Percentiles rank a stretch among this genome's conserved stretches.
Evolutionary conservation across 495 filamentous ascomycete genomes (phyloP).

Genomic region (Poronia punctata): DNA sequence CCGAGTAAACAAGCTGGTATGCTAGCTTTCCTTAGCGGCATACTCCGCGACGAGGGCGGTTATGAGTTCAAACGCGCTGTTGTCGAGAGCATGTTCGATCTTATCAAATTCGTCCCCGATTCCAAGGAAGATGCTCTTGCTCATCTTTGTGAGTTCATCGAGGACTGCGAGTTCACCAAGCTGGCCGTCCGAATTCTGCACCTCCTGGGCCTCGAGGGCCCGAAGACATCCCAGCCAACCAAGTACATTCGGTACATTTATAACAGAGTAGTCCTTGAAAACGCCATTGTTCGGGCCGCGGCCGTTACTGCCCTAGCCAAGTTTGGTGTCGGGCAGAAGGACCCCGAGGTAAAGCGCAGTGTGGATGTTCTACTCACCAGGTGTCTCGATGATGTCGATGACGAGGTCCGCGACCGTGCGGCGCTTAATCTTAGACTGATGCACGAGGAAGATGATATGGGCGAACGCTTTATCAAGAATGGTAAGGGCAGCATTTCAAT

Average conservation of each 20-base stretch:
- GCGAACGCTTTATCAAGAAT: conserved; percentile 81
- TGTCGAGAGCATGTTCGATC: conserved; percentile 98
- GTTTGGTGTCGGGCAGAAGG: conserved; percentile 95
- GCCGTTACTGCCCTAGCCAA: conserved; percentile 94
- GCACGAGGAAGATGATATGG: conserved; percentile 75
- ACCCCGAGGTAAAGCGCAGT: conserved; percentile 91
- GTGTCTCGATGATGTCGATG: conserved; percentile 94
- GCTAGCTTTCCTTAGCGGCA: conserved; percentile 91
- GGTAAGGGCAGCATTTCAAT: conserved; percentile 45
- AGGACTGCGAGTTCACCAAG: conserved; percentile 99
- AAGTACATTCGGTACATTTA: conserved; percentile 99
- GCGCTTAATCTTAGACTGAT: conserved; percentile 89
- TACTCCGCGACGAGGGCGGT: conserved; percentile 91
- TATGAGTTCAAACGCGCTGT: conserved; percentile 98
- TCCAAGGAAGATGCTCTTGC: conserved; percentile 96
- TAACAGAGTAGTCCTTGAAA: conserved; percentile 96
- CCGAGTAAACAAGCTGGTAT: conserved; percentile 97
- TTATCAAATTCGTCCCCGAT: conserved; percentile 98
- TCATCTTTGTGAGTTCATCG: conserved; percentile 97
- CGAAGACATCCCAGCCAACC: conserved; percentile 89
- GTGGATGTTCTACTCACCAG: conserved; percentile 87
- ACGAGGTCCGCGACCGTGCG: conserved; percentile 94
- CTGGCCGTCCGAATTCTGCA: conserved; percentile 92
- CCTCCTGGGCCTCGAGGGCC: conserved; percentile 87
- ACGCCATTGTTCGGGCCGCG: conserved; percentile 89